Evolutionary conservation across 2,329 filamentous ascomycete species (phyloP), one percentile per base, ranked within the genome.

Genomic region (Aspergillus costaricaensis): DNA sequence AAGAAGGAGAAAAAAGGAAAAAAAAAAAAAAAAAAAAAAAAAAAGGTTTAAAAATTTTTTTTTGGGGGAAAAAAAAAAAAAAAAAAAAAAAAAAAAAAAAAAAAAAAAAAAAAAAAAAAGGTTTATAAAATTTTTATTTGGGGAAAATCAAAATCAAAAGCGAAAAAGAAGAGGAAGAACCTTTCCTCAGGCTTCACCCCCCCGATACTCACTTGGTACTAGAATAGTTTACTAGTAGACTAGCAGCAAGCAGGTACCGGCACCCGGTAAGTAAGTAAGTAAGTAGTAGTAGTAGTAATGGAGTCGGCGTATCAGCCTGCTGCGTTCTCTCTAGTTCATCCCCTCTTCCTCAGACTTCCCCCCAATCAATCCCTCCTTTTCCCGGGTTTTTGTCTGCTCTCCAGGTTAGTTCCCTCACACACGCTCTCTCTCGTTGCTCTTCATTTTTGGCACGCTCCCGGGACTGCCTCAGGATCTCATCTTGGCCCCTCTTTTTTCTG

Each of bases 401-500:
- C 36, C 55, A 52, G 17, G 27, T 10, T 30, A 30, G 27, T 30
- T 36, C 25, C 4, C 27, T 30, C 27, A 12, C 27, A 30, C 27
- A 30, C 27, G 27, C 48, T 30, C 58, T 30, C 58, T 54, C 52
- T 59, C 52, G 4, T 59, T 52, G 10, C 27, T 30, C 27, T 5
- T 25, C 51, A 32, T 48, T 27, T 17, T 43, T 39, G 36, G 25
- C 54, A 30, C 41, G 14, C 52, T 43, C 52, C 43, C 51, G 7
- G 32, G 38, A 43, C 52, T 30, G 52, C 38, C 52, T 30, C 15
- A 39, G 32, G 39, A 53, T 49, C 25, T 44, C 32, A 12, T 30
- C 27, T 32, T 44, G 25, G 39, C 39, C 53, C 53, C 53, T 55
- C 53, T 55, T 55, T 53, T 32, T 55, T 55, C 23, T 41, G 32